Evolutionary conservation across 2,329 filamentous ascomycete genomes (phyloP), one percentile per base, ranked within the genome.

Genomic region (Aphanocladium album): DNA sequence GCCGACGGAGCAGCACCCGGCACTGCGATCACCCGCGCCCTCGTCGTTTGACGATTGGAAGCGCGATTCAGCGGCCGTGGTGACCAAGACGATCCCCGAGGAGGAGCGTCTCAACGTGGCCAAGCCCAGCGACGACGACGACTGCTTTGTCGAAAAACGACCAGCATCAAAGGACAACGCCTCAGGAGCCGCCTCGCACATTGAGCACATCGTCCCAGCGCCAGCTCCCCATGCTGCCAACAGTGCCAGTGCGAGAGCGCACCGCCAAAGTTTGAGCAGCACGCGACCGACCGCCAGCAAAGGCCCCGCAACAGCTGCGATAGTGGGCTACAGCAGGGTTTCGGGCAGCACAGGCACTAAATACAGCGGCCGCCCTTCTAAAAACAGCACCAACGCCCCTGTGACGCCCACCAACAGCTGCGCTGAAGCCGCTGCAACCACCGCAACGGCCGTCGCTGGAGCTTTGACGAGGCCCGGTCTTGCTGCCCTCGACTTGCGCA

Each of bases 1-100:
- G 45, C 80, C 80, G 12, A 71, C 72, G 2, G 81, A 84, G 68
- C 75, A 83, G 68, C 82, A 84, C 65, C 82, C 82, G 21, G 79
- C 81, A 17, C 75, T 84, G 58, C 77, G 82, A 21, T 59, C 62
- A 23, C 64, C 70, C 14, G 67, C 39, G 5, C 71, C 25, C 64
- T 65, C 47, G 65, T 5, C 19, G 23, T 21, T 70, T 16, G 75
- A 80, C 62, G 73, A 75, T 62, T 76, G 76, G 70, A 86, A 83
- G 70, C 77, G 84, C 62, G 83, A 86, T 66, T 86, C 83, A 25
- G 80, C 55, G 75, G 79, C 14, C 17, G 73, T 75, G 35, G 79
- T 78, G 27, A 68, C 70, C 17, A 69, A 72, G 5, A 68, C 68
- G 60, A 77, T 74, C 23, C 74, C 74, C 51, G 73, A 68, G 37